These are phyloP conservation scores for Mercurialis annua DNA, from an alignment of 345 rosid genomes.

Conservation along the genomic window DNA sequence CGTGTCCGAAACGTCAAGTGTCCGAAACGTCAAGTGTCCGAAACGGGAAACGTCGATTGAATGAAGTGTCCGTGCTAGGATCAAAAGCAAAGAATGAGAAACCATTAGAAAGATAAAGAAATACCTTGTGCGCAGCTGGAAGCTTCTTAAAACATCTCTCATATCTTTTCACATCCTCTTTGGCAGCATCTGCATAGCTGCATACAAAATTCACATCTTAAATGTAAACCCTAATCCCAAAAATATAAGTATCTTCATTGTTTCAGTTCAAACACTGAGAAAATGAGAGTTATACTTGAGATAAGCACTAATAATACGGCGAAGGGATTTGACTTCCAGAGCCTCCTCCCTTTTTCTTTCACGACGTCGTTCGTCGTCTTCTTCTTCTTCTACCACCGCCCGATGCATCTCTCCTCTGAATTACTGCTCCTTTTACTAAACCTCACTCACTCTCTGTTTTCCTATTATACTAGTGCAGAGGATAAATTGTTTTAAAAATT, in stretches of 20 bases:
- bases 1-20: no score
- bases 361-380: constrained; percentile 59
- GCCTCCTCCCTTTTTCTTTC: constrained; percentile 85
- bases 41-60: no score
- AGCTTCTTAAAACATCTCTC: constrained; percentile 80
- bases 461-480: no score
- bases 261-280: background rate
- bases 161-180: constrained; percentile 75
- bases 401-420: background rate
- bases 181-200: constrained; percentile 88
- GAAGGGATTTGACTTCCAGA: constrained; percentile 86
- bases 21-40: no score
- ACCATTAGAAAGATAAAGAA: background rate
- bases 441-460: no score
- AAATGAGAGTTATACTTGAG: constrained; percentile 52
- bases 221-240: no score
- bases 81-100: background rate
- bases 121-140: constrained; percentile 70
- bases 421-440: no score
- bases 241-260: background rate
- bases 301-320: constrained; percentile 94
- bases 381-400: constrained; percentile 44
- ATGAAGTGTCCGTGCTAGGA: no score
- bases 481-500: no score
- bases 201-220: no score